Conservation (phyloP, 2,329 filamentous ascomycete genomes). For the Rugonectria rugulosa region DNA sequence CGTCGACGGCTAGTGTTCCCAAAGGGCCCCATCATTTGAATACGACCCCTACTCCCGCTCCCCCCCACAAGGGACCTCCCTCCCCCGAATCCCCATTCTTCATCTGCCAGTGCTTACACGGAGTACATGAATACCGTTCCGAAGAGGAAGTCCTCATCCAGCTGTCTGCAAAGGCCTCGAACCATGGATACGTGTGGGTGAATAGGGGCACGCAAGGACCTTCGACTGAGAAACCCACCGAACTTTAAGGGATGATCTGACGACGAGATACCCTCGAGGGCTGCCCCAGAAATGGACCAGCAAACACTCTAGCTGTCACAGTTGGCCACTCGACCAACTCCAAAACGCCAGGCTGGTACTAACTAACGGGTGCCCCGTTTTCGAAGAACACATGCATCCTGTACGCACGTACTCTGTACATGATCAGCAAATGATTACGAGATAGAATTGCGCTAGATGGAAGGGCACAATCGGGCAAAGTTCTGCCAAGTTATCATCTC, state of each 20-base stretch:
- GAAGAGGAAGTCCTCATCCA: constrained; percentile 1
- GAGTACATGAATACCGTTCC: constrained; percentile 10
- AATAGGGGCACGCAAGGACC: background rate
- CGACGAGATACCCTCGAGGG: constrained; percentile 3
- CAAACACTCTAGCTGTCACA: constrained; percentile 7
- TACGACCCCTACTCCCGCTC: constrained; percentile 27
- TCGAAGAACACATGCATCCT: constrained; percentile 21
- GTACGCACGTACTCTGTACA: too few species aligned
- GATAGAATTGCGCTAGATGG: constrained; percentile 25
- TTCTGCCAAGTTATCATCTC: constrained; percentile 26
- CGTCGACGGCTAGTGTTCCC: constrained; percentile 24
- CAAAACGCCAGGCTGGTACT: background rate
- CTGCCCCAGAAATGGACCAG: background rate
- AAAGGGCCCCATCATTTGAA: constrained; percentile 24
- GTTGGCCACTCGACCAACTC: constrained; percentile 1
- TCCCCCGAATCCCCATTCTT: constrained; percentile 21
- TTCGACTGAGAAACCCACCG: constrained; percentile 4
- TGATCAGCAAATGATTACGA: constrained; percentile 31
- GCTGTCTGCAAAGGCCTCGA: constrained; percentile 15
- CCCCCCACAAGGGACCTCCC: constrained; percentile 29
- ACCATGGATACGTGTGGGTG: background rate
- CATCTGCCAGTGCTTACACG: constrained; percentile 27
- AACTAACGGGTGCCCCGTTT: background rate
- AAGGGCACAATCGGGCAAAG: constrained; percentile 19
- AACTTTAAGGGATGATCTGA: constrained; percentile 13